Conservation (phyloP, 2,329 filamentous ascomycete genomes). For the Colletotrichum scovillei region DNA sequence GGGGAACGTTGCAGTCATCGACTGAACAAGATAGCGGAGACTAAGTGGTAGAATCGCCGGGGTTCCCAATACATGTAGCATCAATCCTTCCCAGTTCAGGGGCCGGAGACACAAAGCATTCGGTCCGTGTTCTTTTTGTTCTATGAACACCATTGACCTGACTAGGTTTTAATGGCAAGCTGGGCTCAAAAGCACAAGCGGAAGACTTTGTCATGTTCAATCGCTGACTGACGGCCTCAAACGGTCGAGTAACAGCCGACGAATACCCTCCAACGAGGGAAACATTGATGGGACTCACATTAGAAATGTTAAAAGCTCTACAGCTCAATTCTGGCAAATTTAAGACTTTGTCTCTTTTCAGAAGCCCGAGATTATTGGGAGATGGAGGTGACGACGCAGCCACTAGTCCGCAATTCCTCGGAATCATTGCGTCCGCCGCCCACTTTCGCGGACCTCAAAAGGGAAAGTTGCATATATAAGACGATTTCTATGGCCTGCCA, state of each 20-base stretch:
- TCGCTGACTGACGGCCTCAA: no score
- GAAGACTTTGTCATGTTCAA: no score
- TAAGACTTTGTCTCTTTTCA: background rate
- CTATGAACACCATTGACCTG: background rate
- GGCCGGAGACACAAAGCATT: background rate
- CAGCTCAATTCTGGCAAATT: background rate
- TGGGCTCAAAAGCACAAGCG: background rate
- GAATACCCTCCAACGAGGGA: no score
- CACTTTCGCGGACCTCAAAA: background rate
- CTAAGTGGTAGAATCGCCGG: conserved; percentile 12
- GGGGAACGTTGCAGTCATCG: conserved; percentile 10
- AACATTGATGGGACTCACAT: no score
- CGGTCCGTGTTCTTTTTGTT: background rate
- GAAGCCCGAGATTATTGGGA: background rate
- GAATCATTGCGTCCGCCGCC: conserved; percentile 28
- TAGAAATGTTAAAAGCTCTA: background rate
- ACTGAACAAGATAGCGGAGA: background rate
- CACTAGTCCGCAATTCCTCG: conserved; percentile 1
- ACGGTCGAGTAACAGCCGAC: no score
- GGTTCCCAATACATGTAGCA: background rate
- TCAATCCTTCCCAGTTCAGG: conserved; percentile 8
- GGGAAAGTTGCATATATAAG: background rate
- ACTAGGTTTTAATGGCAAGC: background rate
- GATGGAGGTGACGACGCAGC: background rate
- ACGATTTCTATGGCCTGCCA: background rate